Evolutionary conservation across 305 asterid genomes (phyloP).

Genomic region (Fraxinus sp.): DNA sequence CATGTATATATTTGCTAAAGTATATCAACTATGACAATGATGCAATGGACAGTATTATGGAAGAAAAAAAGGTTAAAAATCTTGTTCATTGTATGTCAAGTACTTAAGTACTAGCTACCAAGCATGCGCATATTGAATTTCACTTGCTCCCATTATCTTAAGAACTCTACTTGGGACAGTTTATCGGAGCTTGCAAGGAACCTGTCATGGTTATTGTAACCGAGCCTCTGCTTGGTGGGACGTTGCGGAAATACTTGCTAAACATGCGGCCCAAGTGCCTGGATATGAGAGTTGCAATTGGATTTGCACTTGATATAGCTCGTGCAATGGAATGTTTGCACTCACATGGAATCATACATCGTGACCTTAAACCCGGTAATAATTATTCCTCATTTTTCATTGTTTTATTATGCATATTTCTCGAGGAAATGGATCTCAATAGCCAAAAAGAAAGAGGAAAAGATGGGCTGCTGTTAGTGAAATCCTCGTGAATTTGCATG

Average conservation of each 20-base stretch:
- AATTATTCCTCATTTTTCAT: not conserved
- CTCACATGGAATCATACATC: conserved; percentile 60
- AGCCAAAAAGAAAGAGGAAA: not conserved
- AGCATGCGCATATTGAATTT: not conserved
- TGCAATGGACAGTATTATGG: not conserved
- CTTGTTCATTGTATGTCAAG: not conserved
- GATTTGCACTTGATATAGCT: conserved; percentile 57
- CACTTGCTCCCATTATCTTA: conserved; percentile 1
- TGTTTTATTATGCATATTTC: not conserved
- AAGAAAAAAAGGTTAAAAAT: not conserved
- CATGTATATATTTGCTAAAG: not conserved
- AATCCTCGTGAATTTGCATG: not conserved
- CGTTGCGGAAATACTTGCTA: conserved; percentile 50
- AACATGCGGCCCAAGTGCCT: conserved; percentile 48
- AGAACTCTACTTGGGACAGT: conserved; percentile 26
- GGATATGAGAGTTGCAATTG: conserved; percentile 46
- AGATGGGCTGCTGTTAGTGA: not conserved
- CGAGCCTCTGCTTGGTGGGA: conserved; percentile 58
- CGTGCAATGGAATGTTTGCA: conserved; percentile 67
- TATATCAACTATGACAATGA: not conserved
- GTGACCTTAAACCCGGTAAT: conserved; percentile 60
- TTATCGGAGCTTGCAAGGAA: conserved; percentile 65
- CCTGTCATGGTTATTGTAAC: conserved; percentile 62
- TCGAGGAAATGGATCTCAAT: not conserved
- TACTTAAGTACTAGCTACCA: not conserved